A percentile compares a stretch with the other conserved stretches of the same genome.
phyloP scores from a whole-genome alignment of 495 filamentous ascomycete genomes.

The Aspergillus leporis region DNA sequence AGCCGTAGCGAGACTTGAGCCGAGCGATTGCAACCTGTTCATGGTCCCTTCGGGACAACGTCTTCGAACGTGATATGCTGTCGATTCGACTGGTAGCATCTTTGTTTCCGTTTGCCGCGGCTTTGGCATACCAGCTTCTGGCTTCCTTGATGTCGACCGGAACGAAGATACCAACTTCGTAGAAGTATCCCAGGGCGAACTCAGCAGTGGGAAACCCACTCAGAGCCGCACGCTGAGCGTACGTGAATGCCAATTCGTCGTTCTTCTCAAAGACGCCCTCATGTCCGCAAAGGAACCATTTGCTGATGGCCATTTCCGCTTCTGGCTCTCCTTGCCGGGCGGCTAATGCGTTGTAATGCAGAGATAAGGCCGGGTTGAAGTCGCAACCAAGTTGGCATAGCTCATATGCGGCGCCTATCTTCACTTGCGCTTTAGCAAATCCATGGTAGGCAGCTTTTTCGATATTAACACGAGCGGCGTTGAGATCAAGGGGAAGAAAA shows the following conservation, averaged over 20 bases:
- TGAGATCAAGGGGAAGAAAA: slow-evolving; percentile 71
- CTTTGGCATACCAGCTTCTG: slow-evolving; percentile 85
- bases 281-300: slow-evolving; percentile 97
- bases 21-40: slow-evolving; percentile 85
- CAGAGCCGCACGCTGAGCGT: slow-evolving; percentile 82
- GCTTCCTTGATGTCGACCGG: slow-evolving; percentile 80
- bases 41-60: slow-evolving; percentile 85
- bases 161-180: slow-evolving; percentile 92
- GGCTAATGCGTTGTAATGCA: slow-evolving; percentile 95
- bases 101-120: slow-evolving; percentile 87
- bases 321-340: slow-evolving; percentile 86
- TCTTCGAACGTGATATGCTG: slow-evolving; percentile 81
- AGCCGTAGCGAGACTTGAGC: slow-evolving; percentile 92
- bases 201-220: slow-evolving; percentile 84
- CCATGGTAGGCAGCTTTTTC: slow-evolving; percentile 97
- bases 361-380: slow-evolving; percentile 85
- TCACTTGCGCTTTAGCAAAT: slow-evolving; percentile 94
- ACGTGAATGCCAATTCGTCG: slow-evolving; percentile 87
- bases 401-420: slow-evolving; percentile 97
- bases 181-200: slow-evolving; percentile 97
- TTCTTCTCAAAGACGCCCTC: slow-evolving; percentile 92
- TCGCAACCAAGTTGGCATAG: slow-evolving; percentile 90
- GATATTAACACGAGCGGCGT: slow-evolving; percentile 79
- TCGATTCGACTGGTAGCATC: slow-evolving; percentile 83
- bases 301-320: slow-evolving; percentile 94